A percentile compares a stretch with the other conserved stretches of the same genome.
These are phyloP conservation scores for Nowakowskiella sp. DNA, from an alignment of 192 early-diverging fungal species.

Conservation along the genomic window DNA sequence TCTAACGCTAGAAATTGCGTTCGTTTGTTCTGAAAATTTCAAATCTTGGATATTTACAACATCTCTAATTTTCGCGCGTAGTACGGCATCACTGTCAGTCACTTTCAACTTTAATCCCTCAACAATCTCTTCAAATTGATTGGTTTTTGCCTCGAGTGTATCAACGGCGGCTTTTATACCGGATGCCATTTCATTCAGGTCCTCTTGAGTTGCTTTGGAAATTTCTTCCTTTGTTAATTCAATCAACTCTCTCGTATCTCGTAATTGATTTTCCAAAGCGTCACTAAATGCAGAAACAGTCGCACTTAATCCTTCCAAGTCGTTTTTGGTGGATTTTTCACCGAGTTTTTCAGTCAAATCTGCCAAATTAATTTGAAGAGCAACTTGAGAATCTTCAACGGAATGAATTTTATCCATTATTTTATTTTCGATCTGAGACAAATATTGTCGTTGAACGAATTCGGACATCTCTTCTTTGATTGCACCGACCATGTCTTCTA, in stretches of 20 bases:
- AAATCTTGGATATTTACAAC: slow-evolving; percentile 10
- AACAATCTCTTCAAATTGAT: slow-evolving; percentile 16
- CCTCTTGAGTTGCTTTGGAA: too few relatives aligned
- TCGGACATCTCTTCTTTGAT: slow-evolving; percentile 11
- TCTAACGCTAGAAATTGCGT: slow-evolving; percentile 1
- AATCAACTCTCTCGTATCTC: too few relatives aligned
- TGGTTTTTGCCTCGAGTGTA: slow-evolving; percentile 12
- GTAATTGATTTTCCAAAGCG: too few relatives aligned
- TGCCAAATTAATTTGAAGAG: slow-evolving; percentile 8
- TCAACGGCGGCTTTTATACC: slow-evolving; percentile 21
- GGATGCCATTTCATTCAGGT: slow-evolving; percentile 23
- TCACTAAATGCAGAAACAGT: too few relatives aligned
- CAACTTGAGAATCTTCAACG: slow-evolving; percentile 6
- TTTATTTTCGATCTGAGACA: slow-evolving; percentile 17
- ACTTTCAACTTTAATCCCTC: slow-evolving; percentile 19
- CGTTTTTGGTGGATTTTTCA: slow-evolving; percentile 8
- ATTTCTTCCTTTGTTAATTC: too few relatives aligned
- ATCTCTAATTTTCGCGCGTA: slow-evolving; percentile 10
- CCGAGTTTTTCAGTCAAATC: slow-evolving; percentile 10
- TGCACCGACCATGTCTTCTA: slow-evolving; percentile 9
- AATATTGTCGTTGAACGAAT: slow-evolving; percentile 5
- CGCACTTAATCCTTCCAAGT: too few relatives aligned
- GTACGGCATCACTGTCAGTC: slow-evolving; percentile 15
- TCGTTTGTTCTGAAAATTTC: slow-evolving; percentile 10
- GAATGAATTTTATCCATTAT: slow-evolving; percentile 16